Base-by-base conservation (phyloP, 2,329 filamentous ascomycete species). In the Huntiella savannae region DNA sequence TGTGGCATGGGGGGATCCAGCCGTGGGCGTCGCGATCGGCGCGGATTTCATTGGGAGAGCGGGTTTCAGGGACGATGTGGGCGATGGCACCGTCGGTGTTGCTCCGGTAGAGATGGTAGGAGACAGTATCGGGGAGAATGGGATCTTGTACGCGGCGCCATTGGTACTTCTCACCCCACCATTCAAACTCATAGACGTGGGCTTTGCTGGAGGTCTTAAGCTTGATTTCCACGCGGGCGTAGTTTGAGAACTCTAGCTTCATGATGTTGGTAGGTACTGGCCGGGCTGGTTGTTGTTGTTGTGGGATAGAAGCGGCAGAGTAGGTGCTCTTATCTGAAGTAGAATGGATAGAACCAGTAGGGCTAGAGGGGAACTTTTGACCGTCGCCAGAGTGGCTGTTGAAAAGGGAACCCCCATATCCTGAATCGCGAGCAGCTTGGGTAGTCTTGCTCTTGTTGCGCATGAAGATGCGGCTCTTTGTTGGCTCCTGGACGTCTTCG, bases 241-340 rank as follows among this genome's bases (percentile, higher is more conserved):
- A 98, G 64, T 96, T 98, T 53, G 85, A 92, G 59, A 95, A 98
- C 59, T 96, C 88, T 33, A 98, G 72, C 62, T 86, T 83, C 59
- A 88, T 82, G 33, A 73, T 79, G 60, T 93, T 85, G 49, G 79
- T 82, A 13, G 82, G 74, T 39, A 67, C 56, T 45, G 62, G 55
- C 37, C 55, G 55, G 36, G 62, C 63, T 44, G 52, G 53, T 49
- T 32, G 50, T 45, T 42, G 49, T 15, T 43, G 49, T 15, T 43
- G 43, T n/a, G 44, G 56, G 42, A 33, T 50, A 47, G 38, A 55
- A 53, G 47, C 53, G 47, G 42, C 32, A n/a, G 36, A 39, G 19
- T 46, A 45, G 17, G 39, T 32, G 15, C 22, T 39, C 28, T 33
- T 43, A 16, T 13, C 16, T n/a, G 46, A 12, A 1, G 49, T 48